Evolutionary conservation across 2,329 filamentous ascomycete species (phyloP), one percentile per base, ranked within the genome.

Genomic region (Tolypocladium ovalisporum): DNA sequence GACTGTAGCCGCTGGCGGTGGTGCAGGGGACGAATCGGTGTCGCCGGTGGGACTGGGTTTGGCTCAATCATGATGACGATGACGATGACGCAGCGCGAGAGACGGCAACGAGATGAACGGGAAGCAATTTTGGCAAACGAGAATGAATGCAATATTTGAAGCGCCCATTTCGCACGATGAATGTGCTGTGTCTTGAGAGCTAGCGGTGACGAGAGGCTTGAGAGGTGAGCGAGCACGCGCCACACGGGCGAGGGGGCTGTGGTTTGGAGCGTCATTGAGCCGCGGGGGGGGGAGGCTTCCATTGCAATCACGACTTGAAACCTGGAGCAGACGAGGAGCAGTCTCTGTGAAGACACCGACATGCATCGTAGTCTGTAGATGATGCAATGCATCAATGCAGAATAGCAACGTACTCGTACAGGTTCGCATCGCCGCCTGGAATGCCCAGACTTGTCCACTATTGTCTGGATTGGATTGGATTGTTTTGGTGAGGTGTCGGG

Each of bases 1-100:
- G 52, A 63, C 64, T 17, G 60, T 35, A 15, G 42, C 51, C 4
- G 37, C 47, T 17, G 65, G 70, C 40, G 65, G 66, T 44, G 63
- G 62, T 51, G 61, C 64, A 29, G 60, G 35, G 51, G 35, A 49
- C 19, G 51, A 49, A 34, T 34, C 47, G 29, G 47, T 4, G 19
- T 51, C 47, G 47, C 47, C 29, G 36, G 37, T 70, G 54, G 70
- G 70, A 24, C 58, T 70, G 53, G 70, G 70, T 1, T 54, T 71
- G 52, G 63, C 67, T 22, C 67, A 56, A 69, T 52, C 55, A 54
- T 40, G 52, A 54, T 7, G 22, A 52, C 22, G 52, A 37, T 6
- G 47, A 51, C 4, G 53, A 54, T 39, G 36, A 13, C 12, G 47
- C 44, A n/a, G 29, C 29, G 29, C 17, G 44, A 34, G 44, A 32